Conservation (phyloP, 2,329 filamentous ascomycete genomes). For the Clonostachys solani region DNA sequence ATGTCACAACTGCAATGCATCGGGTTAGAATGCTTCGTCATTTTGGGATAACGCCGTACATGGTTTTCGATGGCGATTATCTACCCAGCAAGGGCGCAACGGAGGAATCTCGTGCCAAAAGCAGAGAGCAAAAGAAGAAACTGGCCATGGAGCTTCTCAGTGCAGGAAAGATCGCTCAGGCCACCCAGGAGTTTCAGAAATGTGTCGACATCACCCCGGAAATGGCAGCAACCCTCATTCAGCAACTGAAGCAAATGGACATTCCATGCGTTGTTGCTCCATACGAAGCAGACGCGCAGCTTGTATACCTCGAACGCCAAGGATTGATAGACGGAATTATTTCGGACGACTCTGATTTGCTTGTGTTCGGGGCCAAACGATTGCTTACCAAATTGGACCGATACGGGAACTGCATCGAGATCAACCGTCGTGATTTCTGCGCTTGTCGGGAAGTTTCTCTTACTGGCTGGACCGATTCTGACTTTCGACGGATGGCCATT, state of each 20-base stretch:
- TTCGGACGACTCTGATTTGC: constrained; percentile 92
- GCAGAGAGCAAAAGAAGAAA: constrained; percentile 72
- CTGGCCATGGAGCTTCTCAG: constrained; percentile 74
- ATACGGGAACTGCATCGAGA: constrained; percentile 88
- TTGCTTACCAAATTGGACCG: constrained; percentile 92
- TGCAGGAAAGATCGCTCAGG: constrained; percentile 76
- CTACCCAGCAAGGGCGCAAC: constrained; percentile 90
- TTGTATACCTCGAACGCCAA: constrained; percentile 86
- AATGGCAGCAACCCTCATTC: constrained; percentile 90
- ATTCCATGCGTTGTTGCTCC: constrained; percentile 91
- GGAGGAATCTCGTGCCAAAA: constrained; percentile 71
- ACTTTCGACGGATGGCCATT: constrained; percentile 95
- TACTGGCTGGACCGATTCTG: constrained; percentile 84
- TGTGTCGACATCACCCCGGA: constrained; percentile 92
- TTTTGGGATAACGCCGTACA: constrained; percentile 89
- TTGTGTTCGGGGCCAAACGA: constrained; percentile 90
- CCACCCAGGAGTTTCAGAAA: constrained; percentile 86
- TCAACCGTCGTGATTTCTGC: constrained; percentile 85
- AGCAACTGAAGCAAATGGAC: constrained; percentile 76
- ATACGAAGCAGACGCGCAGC: constrained; percentile 95
- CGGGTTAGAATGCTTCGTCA: constrained; percentile 91
- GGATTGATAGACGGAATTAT: constrained; percentile 84
- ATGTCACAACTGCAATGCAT: constrained; percentile 85
- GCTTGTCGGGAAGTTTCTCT: constrained; percentile 84
- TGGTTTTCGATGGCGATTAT: constrained; percentile 95